Evolutionary conservation across 768 basidiomycete species (phyloP), one percentile per base, ranked within the genome.

Genomic region (Termitomyces sp.): DNA sequence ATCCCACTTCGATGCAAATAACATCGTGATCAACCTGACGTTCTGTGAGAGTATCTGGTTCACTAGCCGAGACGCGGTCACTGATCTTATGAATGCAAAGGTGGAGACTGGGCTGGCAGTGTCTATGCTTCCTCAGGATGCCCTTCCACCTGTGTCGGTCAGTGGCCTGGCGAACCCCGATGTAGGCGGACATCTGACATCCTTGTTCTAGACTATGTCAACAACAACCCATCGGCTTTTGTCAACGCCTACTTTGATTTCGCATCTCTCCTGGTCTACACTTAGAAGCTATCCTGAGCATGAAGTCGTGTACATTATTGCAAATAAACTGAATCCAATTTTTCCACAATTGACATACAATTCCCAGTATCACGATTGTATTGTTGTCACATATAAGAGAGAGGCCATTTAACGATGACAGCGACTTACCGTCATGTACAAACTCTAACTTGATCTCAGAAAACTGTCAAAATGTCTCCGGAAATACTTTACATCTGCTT

Each of bases 191-290:
- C 34, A 5, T n/a, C 38, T 58, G 48, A 58, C 40, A 20, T 14
- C 14, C 32, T 17, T 6, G 25, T 54, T 49, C 17, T 51, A 87
- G 86, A 83, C 55, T 85, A 74, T 67, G 87, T 89, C 57, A 80
- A 84, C 73, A 78, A 77, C 65, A 85, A 88, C 70, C 89, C 91
- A 0, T 63, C 66, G 10, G 83, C 83, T 11, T 91, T 90, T 72
- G 48, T 65, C n/a, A 72, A 84, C 15, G 88, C 90, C 1, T 90
- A 82, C 75, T 91, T 89, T 74, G 82, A 89, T 43, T 78, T 92
- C 70, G 81, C 80, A 34, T 79, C 81, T 1, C 71, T 91, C 53
- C 79, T 79, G 40, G 67, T 79, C 2, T 79, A 79, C 55, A 63
- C 49, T 56, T 59, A 56, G 50, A 61, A 63, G 15, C 17, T n/a